phyloP scores from a whole-genome alignment of 805 yeast genomes.

The Candida orba region DNA sequence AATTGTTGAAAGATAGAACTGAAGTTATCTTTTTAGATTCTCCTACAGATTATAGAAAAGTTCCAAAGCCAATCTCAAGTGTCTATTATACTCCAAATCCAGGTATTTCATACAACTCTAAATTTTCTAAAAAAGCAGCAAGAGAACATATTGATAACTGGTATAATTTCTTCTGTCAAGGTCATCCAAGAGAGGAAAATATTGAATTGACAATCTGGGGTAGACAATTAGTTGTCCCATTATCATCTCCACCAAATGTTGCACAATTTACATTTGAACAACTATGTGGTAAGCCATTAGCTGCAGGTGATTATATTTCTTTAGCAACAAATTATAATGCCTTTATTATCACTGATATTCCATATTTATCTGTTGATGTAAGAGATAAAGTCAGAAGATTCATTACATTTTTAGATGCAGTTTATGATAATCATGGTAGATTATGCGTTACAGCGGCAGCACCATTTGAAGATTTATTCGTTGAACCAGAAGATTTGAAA shows the following conservation, averaged over 20 bases:
- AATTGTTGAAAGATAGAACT: conserved; percentile 63
- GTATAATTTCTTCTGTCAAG: conserved; percentile 73
- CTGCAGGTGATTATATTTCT: conserved; percentile 91
- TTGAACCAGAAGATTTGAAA: conserved; percentile 59
- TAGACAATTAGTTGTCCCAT: conserved; percentile 67
- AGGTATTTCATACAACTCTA: conserved; percentile 46
- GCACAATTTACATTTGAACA: conserved; percentile 87
- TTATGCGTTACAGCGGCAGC: conserved; percentile 87
- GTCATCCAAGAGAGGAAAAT: conserved; percentile 35
- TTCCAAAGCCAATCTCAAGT: conserved; percentile 74
- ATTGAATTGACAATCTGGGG: conserved; percentile 74
- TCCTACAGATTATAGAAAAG: conserved; percentile 88
- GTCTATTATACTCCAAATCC: conserved; percentile 72
- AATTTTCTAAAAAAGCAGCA: conserved; percentile 43
- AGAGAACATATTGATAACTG: conserved; percentile 61
- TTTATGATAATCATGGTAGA: conserved; percentile 84
- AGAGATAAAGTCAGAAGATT: conserved; percentile 86
- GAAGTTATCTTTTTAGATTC: conserved; percentile 77
- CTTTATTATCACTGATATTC: conserved; percentile 89
- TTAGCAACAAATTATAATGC: conserved; percentile 70
- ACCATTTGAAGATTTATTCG: conserved; percentile 77
- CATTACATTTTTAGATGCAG: conserved; percentile 92
- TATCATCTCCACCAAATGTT: conserved; percentile 66
- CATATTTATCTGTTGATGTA: conserved; percentile 67
- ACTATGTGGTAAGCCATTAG: conserved; percentile 78